Evolutionary conservation across 1,139 yeast species (phyloP).

Genomic region (Maudiozyma humilis): DNA sequence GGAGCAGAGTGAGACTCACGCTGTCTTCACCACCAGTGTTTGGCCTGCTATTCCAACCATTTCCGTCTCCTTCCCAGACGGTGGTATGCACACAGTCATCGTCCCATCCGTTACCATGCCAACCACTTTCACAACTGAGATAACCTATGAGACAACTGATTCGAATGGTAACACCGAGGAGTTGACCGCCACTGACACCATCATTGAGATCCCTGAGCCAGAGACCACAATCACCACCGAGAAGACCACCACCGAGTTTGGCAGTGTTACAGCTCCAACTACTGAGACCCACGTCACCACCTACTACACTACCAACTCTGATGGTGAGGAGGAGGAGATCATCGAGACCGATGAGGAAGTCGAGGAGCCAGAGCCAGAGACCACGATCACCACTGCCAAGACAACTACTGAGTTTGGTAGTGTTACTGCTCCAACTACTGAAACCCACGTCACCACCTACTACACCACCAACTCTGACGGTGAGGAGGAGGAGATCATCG

Average conservation of each 20-base stretch:
- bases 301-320: background rate
- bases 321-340: background rate
- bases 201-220: too few species aligned
- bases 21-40: background rate
- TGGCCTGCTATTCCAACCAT: background rate
- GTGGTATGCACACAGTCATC: too few species aligned
- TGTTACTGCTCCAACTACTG: conserved; percentile 3
- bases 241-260: background rate
- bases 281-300: background rate
- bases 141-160: background rate
- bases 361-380: background rate
- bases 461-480: background rate
- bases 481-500: conserved; percentile 1
- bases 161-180: background rate
- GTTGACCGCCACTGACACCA: background rate
- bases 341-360: background rate
- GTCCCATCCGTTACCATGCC: too few species aligned
- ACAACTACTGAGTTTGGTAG: background rate
- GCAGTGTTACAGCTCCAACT: background rate
- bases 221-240: too few species aligned
- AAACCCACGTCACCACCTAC: background rate
- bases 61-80: too few species aligned
- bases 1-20: background rate
- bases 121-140: background rate
- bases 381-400: background rate